Percentiles rank a stretch among this genome's conserved stretches.
phyloP scores from a whole-genome alignment of 106 monocot genomes.

The Dendrobium nobile region DNA sequence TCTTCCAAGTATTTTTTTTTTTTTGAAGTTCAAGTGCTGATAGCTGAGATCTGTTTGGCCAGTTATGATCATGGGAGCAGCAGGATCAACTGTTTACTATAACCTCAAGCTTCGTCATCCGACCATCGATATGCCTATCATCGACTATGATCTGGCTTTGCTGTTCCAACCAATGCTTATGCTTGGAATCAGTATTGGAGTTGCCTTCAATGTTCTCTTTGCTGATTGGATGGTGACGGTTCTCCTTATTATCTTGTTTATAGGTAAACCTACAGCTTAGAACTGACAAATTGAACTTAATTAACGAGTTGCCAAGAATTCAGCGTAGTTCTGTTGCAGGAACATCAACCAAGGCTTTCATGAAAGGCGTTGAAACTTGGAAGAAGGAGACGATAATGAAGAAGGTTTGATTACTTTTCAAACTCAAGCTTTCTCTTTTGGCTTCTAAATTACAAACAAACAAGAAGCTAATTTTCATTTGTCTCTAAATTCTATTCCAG shows the following conservation, averaged over 20 bases:
- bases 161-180: constrained; percentile 59
- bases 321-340: constrained; percentile 16
- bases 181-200: constrained; percentile 62
- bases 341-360: constrained; percentile 54
- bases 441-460: background rate
- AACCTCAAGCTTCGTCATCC: constrained; percentile 63
- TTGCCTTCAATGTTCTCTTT: constrained; percentile 57
- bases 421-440: background rate
- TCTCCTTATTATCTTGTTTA: constrained; percentile 52
- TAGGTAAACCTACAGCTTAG: constrained; percentile 21
- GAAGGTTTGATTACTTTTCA: constrained; percentile 20
- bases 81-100: constrained; percentile 58
- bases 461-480: background rate
- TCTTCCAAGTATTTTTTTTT: background rate
- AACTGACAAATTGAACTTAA: background rate
- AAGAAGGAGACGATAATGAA: constrained; percentile 55
- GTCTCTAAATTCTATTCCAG: constrained; percentile 17
- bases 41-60: background rate
- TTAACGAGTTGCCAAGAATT: background rate
- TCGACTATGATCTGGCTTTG: constrained; percentile 54
- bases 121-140: constrained; percentile 53
- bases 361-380: constrained; percentile 60
- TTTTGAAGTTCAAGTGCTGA: background rate
- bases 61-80: constrained; percentile 72
- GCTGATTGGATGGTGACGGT: constrained; percentile 70